Evolutionary conservation across 192 early-diverging fungal species (phyloP).

Genomic region (Phlyctochytrium bullatum): DNA sequence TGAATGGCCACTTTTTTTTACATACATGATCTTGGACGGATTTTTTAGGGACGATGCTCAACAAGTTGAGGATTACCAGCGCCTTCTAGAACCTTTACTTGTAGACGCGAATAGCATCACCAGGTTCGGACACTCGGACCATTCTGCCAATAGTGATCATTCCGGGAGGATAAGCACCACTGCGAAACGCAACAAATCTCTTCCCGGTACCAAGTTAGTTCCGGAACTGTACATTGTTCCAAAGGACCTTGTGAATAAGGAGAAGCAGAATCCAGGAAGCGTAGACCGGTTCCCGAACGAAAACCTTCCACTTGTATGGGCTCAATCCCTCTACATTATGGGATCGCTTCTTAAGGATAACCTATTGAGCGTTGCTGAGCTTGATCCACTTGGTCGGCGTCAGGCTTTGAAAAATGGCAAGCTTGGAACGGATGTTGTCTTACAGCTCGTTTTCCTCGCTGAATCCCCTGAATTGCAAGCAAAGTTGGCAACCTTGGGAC

Average conservation of each 20-base stretch:
- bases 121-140: constrained; percentile 37
- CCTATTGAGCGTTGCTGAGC: constrained; percentile 69
- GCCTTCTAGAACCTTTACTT: constrained; percentile 63
- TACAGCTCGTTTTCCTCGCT: constrained; percentile 74
- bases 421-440: constrained; percentile 56
- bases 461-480: constrained; percentile 71
- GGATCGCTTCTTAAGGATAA: constrained; percentile 75
- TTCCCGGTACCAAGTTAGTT: constrained; percentile 36
- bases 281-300: constrained; percentile 76
- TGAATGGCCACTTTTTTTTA: constrained; percentile 89
- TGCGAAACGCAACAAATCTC: constrained; percentile 1
- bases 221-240: constrained; percentile 83
- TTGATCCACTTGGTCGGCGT: constrained; percentile 81
- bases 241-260: constrained; percentile 62
- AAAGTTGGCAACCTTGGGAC: constrained; percentile 65
- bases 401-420: constrained; percentile 49
- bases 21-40: constrained; percentile 81
- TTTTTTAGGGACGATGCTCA: constrained; percentile 65
- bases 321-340: constrained; percentile 75
- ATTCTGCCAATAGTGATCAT: background rate
- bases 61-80: constrained; percentile 67
- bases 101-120: constrained; percentile 64
- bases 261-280: constrained; percentile 64
- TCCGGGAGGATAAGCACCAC: background rate
- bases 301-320: constrained; percentile 85